Evolutionary conservation across 441 rosid genomes (phyloP).

Genomic region (Manihot esculenta): DNA sequence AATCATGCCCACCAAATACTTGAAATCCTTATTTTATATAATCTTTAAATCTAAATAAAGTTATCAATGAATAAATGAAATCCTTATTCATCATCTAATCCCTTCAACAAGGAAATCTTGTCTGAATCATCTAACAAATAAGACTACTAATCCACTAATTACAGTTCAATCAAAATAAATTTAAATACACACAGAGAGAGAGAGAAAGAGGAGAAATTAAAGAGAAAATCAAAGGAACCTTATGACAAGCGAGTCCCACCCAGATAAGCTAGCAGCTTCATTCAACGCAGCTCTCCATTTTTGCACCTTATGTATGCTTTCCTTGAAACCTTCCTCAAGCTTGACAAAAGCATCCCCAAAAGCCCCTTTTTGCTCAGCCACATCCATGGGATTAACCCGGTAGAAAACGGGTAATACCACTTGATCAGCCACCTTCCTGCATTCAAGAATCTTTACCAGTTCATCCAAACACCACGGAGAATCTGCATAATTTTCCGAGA

Average conservation of each 20-base stretch:
- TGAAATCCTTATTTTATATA: no score
- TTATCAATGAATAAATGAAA: no score
- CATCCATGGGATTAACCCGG: not conserved
- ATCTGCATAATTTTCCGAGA: conserved; percentile 5
- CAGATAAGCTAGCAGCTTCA: conserved; percentile 16
- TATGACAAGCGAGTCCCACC: not conserved
- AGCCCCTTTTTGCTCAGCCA: conserved; percentile 6
- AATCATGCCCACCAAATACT: no score
- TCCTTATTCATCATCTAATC: no score
- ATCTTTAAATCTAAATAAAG: no score
- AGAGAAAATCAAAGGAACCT: not conserved
- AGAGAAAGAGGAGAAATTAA: no score
- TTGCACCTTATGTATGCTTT: not conserved
- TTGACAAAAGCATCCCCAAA: conserved; percentile 1
- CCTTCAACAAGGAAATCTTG: no score
- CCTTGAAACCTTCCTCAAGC: not conserved
- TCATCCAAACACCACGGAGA: conserved; percentile 7
- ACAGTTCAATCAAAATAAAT: no score
- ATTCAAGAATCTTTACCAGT: conserved; percentile 9
- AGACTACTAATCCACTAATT: no score
- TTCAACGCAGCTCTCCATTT: conserved; percentile 10
- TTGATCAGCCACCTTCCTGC: not conserved
- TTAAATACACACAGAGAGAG: no score
- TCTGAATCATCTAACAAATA: no score
- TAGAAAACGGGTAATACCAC: conserved; percentile 11